Evolutionary conservation across 208 protist genomes (phyloP), one percentile per base, ranked within the genome.

Genomic region (Leishmania major): DNA sequence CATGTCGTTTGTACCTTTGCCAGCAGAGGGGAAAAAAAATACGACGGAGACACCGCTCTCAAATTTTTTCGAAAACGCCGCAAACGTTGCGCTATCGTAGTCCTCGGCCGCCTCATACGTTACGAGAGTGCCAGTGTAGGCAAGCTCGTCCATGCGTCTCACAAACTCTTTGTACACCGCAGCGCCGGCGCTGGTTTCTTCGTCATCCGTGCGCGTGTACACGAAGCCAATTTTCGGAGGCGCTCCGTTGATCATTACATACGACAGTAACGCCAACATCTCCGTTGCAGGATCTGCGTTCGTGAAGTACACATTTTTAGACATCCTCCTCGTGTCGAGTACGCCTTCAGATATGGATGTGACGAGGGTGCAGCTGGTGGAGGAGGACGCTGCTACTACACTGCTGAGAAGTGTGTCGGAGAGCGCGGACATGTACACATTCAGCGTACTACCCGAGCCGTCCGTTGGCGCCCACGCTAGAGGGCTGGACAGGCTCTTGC

Each of bases 221-320:
- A 85, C 70, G 51, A 85, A 85, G 31, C 81, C 81, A 0, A 85
- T 45, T 31, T 55, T 77, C 49, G 67, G 1, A n/a, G 81, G 81
- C 40, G 55, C 69, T 3, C 71, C 28, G 5, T n/a, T 43, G 45
- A 45, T 43, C 6, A 85, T 47, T 5, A 78, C 71, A 43, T 81
- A 81, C 28, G 77, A 60, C 77, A 85, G 59, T 59, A 85, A 25
- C 28, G 49, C 81, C 70, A 85, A 66, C 81, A 85, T 85, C 77
- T 85, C 71, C 71, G 71, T 81, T 25, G 77, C 81, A 2, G 81
- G 81, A 31, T 81, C 81, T 55, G 67, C 67, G 62, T 76, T 78
- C 37, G 67, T 37, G 35, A 80, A 84, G 81, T 80, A 84, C n/a
- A 78, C 43, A 37, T 73, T 43, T 0, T n/a, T 80, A 4, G 15